Evolutionary conservation across 805 yeast species (phyloP), one percentile per base, ranked within the genome.

Genomic region (Kodamaea kaohsiungensis): DNA sequence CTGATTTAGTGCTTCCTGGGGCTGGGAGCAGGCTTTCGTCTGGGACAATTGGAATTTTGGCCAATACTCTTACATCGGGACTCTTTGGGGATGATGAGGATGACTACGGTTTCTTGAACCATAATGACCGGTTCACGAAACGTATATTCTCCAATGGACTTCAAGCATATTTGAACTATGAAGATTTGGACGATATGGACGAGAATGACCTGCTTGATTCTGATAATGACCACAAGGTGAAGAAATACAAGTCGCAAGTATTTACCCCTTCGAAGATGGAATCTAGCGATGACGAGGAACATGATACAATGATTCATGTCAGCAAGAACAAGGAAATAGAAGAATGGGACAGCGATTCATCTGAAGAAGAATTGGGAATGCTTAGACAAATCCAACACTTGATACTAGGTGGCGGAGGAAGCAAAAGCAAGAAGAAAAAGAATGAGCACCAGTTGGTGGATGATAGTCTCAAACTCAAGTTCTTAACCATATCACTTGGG

Each of bases 401-500:
- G 45, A 58, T 76, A 1, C 58, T 71, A 37, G 77, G 78, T 4
- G 51, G 62, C n/a, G 46, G 48, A 35, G 39, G 43, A 43, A 25
- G 45, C 16, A 45, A 43, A 47, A 18, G 60, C 58, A 47, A 64
- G 60, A 46, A 58, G 59, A 39, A 30, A 30, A 63, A 60, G 25
- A 61, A 58, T 16, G 59, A 64, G 42, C 69, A 65, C 35, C 54
- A 58, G 15, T 59, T 69, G 37, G 75, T 70, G 33, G 80, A 76
- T 49, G 80, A 76, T 57, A 62, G 66, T 38, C 63, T 76, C 54
- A 73, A 71, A 62, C 73, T 72, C 57, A 76, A 74, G 60, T 76
- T 76, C 52, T 64, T 76, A 43, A 71, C 77, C 46, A 68, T 76
- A 37, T 75, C 78, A 8, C 61, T 76, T 40, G 80, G 79, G 16